Evolutionary conservation across 2,329 filamentous ascomycete genomes (phyloP), one percentile per base, ranked within the genome.

Genomic region (Thyridium curvatum): DNA sequence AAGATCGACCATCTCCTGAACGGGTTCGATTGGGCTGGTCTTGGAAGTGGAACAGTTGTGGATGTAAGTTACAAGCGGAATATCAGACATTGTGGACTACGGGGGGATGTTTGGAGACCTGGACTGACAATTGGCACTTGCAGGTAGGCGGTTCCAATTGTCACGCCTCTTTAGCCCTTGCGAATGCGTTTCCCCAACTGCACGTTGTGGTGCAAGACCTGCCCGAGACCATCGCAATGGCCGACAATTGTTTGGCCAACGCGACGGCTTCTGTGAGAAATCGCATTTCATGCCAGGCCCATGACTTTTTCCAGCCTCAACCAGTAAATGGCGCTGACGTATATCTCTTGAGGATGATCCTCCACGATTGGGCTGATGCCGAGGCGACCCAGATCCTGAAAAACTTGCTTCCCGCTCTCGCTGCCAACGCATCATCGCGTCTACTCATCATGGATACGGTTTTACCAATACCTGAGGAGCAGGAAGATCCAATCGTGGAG

Each of bases 301-400:
- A 66, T 45, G 54, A 61, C 47, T 61, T 67, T 45, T 65, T 66
- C 52, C 41, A 54, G 30, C 51, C 60, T 5, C 41, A 54, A n/a
- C 47, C 48, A 3, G 31, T 30, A n/a, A 34, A 47, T 12, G 53
- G 45, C 7, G 72, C 67, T 8, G 69, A 72, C 40, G 57, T 73
- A 35, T 77, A 72, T 55, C 57, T 77, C 40, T 52, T 78, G 44
- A 72, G 73, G 48, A 57, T 68, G 42, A 72, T 77, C 39, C 58
- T 79, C 12, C 74, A 78, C 51, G 72, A 77, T 56, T 76, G 71
- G 70, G 62, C 71, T 0, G 71, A 76, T 39, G 54, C 58, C 16
- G 59, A 69, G 35, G 55, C 55, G 4, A 41, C 58, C 15, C 48
- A 53, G 39, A 69, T 73, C 35, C 53, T 68, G 30, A 59, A 56